Percentiles rank a stretch among this genome's conserved stretches.
Conservation (phyloP, 2,329 filamentous ascomycete species). For the Dendryphion nanum region DNA sequence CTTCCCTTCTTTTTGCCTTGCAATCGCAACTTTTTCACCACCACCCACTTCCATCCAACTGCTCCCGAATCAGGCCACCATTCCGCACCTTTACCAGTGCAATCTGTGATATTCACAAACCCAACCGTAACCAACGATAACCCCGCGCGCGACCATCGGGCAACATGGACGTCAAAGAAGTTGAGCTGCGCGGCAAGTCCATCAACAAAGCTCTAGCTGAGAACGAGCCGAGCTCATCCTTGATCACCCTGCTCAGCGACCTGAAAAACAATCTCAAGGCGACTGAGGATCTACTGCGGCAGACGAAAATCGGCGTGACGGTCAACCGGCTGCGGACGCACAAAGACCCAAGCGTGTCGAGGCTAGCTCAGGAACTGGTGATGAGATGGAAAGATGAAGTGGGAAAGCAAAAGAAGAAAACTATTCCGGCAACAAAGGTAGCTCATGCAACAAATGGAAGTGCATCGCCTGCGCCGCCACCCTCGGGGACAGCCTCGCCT, state of each 20-base stretch:
- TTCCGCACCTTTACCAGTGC: too few relatives aligned
- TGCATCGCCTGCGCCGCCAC: conserved; percentile 41
- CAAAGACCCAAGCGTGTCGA: conserved; percentile 70
- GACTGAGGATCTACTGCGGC: conserved; percentile 85
- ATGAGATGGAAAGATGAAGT: conserved; percentile 83
- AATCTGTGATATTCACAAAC: too few relatives aligned
- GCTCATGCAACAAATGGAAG: conserved; percentile 32
- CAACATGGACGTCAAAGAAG: conserved; percentile 77
- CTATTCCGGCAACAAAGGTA: conserved; percentile 9
- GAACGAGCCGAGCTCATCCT: conserved; percentile 70
- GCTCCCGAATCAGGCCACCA: too few relatives aligned
- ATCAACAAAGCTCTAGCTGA: conserved; percentile 75
- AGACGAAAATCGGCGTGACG: conserved; percentile 86
- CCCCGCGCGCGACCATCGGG: conserved; percentile 9
- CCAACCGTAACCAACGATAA: not conserved
- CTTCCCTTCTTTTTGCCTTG: too few relatives aligned
- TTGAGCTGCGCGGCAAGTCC: conserved; percentile 72
- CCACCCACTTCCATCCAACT: too few relatives aligned
- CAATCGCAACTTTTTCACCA: too few relatives aligned
- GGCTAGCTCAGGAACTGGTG: conserved; percentile 77
- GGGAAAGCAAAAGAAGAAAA: conserved; percentile 49
- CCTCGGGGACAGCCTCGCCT: conserved; percentile 45
- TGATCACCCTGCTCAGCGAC: conserved; percentile 72
- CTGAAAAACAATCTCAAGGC: conserved; percentile 78
- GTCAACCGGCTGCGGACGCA: conserved; percentile 84